Conservation (phyloP, 768 basidiomycete genomes). For the Trametes elegans region DNA sequence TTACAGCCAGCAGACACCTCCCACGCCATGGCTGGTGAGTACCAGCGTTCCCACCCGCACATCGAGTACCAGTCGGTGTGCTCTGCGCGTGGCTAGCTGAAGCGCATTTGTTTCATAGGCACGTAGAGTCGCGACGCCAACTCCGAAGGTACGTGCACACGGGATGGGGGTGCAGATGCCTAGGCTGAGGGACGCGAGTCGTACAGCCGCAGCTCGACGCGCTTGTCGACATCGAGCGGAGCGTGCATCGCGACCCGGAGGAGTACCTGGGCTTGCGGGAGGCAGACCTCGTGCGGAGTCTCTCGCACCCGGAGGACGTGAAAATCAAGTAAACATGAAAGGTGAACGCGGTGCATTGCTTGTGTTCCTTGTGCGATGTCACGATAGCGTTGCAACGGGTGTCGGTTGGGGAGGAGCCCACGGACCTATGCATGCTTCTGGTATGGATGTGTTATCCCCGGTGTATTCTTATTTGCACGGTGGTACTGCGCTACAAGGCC, state of each 20-base stretch:
- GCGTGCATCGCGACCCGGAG: conserved; percentile 2
- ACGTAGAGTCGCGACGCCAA: not conserved
- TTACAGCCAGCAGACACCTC: not conserved
- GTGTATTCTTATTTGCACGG: too few species aligned
- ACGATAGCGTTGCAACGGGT: not conserved
- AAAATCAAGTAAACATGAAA: not conserved
- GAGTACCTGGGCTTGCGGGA: not conserved
- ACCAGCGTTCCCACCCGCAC: too few species aligned
- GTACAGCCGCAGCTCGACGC: not conserved
- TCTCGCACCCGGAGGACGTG: not conserved
- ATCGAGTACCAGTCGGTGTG: too few species aligned
- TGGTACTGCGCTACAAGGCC: too few species aligned
- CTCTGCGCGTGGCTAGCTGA: too few species aligned
- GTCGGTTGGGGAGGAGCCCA: not conserved
- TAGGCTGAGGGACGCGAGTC: not conserved
- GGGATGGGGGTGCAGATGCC: not conserved
- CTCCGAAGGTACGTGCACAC: not conserved
- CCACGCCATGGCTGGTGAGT: not conserved
- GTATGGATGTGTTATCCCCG: not conserved
- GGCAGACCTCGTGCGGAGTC: not conserved
- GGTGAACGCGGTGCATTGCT: not conserved
- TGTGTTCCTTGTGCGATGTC: not conserved
- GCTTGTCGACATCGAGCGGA: conserved; percentile 4
- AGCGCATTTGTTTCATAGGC: not conserved
- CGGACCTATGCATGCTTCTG: not conserved